Evolutionary conservation across 2,329 filamentous ascomycete genomes (phyloP).

Genomic region (Nectriaceae sp.): DNA sequence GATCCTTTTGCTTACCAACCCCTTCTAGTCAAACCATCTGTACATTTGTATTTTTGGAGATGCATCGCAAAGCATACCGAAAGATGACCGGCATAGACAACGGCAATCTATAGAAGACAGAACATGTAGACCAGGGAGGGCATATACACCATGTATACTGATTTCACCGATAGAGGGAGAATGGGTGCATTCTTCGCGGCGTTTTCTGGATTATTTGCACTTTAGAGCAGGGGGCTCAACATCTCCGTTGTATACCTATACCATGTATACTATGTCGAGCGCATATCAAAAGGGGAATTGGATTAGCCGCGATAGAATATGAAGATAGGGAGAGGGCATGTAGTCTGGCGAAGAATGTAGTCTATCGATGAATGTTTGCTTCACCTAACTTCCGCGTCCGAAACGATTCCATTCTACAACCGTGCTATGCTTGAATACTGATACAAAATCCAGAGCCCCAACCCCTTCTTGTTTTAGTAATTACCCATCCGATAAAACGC

Average conservation of each 20-base stretch:
- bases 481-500: slow-evolving; percentile 26
- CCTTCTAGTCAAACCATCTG: slow-evolving; percentile 72
- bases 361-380: slow-evolving; percentile 1
- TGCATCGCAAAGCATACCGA: slow-evolving; percentile 79
- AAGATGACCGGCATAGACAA: slow-evolving; percentile 45
- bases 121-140: slow-evolving; percentile 11
- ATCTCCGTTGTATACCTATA: slow-evolving; percentile 11
- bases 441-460: slow-evolving; percentile 22
- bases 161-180: slow-evolving; percentile 11
- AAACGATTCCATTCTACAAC: slow-evolving; percentile 27
- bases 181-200: slow-evolving; percentile 22
- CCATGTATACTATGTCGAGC: slow-evolving; percentile 4
- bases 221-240: slow-evolving; percentile 3
- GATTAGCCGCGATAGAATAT: background rate
- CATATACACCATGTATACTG: slow-evolving; percentile 27
- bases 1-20: slow-evolving; percentile 12
- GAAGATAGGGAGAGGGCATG: too few relatives aligned
- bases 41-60: slow-evolving; percentile 84
- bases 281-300: background rate
- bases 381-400: background rate
- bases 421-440: slow-evolving; percentile 28
- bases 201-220: slow-evolving; percentile 17
- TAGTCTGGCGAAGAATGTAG: too few relatives aligned
- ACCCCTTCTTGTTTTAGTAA: slow-evolving; percentile 22
- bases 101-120: slow-evolving; percentile 26